Evolutionary conservation across 1,284 basidiomycete species (phyloP).

Genomic region (Moniliella sp.): DNA sequence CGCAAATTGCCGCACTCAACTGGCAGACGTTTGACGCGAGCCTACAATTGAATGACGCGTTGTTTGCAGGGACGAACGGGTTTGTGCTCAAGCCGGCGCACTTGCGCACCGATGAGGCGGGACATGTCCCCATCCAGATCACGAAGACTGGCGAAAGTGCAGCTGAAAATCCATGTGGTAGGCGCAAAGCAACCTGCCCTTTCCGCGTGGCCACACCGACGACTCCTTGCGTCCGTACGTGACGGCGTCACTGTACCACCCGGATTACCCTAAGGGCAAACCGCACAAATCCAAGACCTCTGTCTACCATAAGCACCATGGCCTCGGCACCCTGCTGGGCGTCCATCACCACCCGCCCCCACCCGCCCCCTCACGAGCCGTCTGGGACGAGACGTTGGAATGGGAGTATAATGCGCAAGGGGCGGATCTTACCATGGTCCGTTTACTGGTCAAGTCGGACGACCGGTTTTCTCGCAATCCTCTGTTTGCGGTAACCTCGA

Average conservation of each 20-base stretch:
- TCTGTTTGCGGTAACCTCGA: conserved; percentile 14
- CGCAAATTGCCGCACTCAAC: conserved; percentile 47
- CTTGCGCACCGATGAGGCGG: conserved; percentile 11
- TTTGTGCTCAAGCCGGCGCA: conserved; percentile 42
- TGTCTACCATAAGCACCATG: conserved; percentile 13
- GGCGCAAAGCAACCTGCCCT: conserved; percentile 17
- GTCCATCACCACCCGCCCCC: conserved; percentile 14
- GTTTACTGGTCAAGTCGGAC: conserved; percentile 22
- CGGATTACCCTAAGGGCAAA: conserved; percentile 4
- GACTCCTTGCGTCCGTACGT: conserved; percentile 22
- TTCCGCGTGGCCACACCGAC: conserved; percentile 10
- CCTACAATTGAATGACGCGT: conserved; percentile 42
- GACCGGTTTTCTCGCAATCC: conserved; percentile 19
- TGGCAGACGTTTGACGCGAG: conserved; percentile 39
- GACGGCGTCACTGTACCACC: conserved; percentile 18
- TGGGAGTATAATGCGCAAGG: conserved; percentile 12
- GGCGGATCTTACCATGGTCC: conserved; percentile 14
- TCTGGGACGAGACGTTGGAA: conserved; percentile 17
- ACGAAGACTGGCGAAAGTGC: conserved; percentile 3
- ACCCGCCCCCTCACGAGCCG: conserved; percentile 12
- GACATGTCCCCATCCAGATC: conserved; percentile 7
- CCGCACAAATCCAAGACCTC: conserved; percentile 16
- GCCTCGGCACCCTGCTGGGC: too few relatives aligned
- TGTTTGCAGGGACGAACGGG: conserved; percentile 44
- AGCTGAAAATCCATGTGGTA: conserved; percentile 12